Conservation (phyloP, 495 filamentous ascomycete species). For the Aspergillus indologenus region DNA sequence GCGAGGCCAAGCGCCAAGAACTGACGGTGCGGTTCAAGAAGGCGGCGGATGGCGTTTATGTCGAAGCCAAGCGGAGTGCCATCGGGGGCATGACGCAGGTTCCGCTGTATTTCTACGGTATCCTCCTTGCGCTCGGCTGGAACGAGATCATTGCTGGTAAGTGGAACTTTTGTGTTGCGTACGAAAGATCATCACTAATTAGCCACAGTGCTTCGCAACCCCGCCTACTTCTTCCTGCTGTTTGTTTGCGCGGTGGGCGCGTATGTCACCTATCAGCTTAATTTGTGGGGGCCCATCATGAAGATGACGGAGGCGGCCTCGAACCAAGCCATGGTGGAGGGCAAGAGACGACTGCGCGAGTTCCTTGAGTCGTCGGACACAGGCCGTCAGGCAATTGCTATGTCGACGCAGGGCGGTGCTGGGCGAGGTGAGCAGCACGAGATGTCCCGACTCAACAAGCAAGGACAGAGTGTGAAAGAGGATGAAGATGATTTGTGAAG, state of each 20-base stretch:
- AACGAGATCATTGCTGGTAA: conserved; percentile 92
- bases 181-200: neutral
- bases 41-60: conserved; percentile 92
- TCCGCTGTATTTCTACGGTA: conserved; percentile 87
- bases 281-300: conserved; percentile 91
- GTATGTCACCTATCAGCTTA: conserved; percentile 88
- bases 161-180: conserved; percentile 19
- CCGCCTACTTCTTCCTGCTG: conserved; percentile 85
- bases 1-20: conserved; percentile 83
- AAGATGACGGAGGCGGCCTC: conserved; percentile 90
- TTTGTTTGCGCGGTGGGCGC: conserved; percentile 69
- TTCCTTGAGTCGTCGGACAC: conserved; percentile 80
- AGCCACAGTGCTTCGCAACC: conserved; percentile 78
- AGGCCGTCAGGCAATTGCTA: conserved; percentile 73
- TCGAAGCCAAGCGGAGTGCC: conserved; percentile 93
- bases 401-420: conserved; percentile 46
- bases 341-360: conserved; percentile 81
- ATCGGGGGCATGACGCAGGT: conserved; percentile 95
- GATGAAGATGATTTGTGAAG: conserved; percentile 43
- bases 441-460: conserved; percentile 43
- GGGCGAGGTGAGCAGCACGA: conserved; percentile 40
- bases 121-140: conserved; percentile 89
- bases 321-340: conserved; percentile 80
- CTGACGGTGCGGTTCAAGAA: conserved; percentile 95
- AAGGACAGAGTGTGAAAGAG: conserved; percentile 26